Evolutionary conservation across 208 protist species (phyloP), one percentile per base, ranked within the genome.

Genomic region (Zelonia costaricensis): DNA sequence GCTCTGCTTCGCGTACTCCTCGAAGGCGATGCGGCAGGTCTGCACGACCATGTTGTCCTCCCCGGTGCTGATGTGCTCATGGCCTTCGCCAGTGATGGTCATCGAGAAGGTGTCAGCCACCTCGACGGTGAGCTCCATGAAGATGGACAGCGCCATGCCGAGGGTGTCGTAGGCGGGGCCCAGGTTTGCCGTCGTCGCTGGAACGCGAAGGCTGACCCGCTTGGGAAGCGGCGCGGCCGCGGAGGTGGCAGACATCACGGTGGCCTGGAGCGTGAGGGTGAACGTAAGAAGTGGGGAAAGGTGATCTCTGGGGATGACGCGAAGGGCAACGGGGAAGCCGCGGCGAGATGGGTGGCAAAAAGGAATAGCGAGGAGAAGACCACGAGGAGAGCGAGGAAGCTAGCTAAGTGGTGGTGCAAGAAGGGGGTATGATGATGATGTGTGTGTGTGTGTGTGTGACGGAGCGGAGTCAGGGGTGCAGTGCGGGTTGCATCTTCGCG

Each of bases 141-240:
- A 97, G 40, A 97, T 84, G 57, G 90, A 91, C 25, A 98, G 67
- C 1, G 91, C 88, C 83, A 98, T 94, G 54, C 92, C 93, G 23
- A 98, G 62, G 23, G 76, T 88, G 67, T 98, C 96, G 75, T 95
- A 97, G 13, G 87, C 90, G 1, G 91, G 91, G 9, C 93, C 96
- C 27, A 98, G 78, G 62, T 98, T 98, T 0, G 93, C 93, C 27
- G 90, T 98, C 4, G 96, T 97, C 36, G 94, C 96, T 4, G 93
- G 93, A 23, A 97, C 93, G 23, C 86, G 80, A 27, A 98, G 72
- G 43, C 69, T 75, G 31, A 97, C 90, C 44, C 84, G 84, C 13
- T 31, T 69, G 22, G 72, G 78, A 4, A 76, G 58, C 13, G 42
- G n/a, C 13, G 42, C 4, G 23, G 27, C 10, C 18, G 35, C 36